These are phyloP conservation scores for Lonicera japonica DNA, from an alignment of 129 eudicot genomes.

Conservation along the genomic window DNA sequence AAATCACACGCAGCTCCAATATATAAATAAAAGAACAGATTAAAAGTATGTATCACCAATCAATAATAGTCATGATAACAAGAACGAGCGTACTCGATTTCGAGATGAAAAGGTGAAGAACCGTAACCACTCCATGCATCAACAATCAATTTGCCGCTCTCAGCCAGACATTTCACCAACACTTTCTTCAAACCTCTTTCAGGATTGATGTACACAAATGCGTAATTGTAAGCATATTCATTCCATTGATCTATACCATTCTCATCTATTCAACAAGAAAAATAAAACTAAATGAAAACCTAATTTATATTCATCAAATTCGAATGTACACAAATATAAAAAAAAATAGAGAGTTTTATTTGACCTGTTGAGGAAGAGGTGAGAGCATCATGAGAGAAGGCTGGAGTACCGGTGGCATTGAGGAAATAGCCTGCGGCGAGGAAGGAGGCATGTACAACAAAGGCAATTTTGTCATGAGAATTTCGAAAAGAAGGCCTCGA, in stretches of 20 bases:
- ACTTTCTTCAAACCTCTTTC: constrained; percentile 51
- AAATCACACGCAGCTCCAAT: not conserved
- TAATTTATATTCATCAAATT: not conserved
- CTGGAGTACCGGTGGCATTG: constrained; percentile 69
- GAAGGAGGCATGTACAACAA: constrained; percentile 58
- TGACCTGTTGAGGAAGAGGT: constrained; percentile 49
- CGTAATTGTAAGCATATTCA: constrained; percentile 63
- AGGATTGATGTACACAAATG: constrained; percentile 59
- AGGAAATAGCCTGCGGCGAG: constrained; percentile 64
- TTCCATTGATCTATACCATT: constrained; percentile 78
- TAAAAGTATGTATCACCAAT: not conserved
- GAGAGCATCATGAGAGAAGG: constrained; percentile 58
- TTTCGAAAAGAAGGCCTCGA: constrained; percentile 63
- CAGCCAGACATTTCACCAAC: constrained; percentile 58
- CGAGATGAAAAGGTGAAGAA: constrained; percentile 55
- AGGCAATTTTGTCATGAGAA: constrained; percentile 52
- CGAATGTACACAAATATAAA: not conserved
- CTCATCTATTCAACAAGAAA: constrained; percentile 45
- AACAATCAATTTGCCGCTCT: constrained; percentile 59
- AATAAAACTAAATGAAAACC: constrained; percentile 1
- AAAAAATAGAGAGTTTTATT: not conserved
- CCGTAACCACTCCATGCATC: constrained; percentile 54
- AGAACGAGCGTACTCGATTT: constrained; percentile 40
- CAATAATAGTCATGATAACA: not conserved
- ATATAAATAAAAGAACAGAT: not conserved